phyloP scores from a whole-genome alignment of 352 stramenopile species.

The Pythium inflatum region DNA sequence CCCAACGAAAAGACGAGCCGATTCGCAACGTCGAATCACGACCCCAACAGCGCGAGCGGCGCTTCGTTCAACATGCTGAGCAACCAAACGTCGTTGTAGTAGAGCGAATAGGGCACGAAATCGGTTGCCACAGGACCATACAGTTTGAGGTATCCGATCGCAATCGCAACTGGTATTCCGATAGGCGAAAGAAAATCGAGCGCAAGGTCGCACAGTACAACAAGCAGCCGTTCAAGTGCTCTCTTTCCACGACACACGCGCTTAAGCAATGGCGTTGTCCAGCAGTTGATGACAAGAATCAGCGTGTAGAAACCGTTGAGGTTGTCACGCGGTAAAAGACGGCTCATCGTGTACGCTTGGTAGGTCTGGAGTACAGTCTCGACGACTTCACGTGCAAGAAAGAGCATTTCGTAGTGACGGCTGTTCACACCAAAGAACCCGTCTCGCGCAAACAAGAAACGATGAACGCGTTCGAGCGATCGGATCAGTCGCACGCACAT shows the following conservation, averaged over 20 bases:
- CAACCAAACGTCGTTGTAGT: slow-evolving; percentile 37
- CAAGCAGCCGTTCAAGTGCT: background rate
- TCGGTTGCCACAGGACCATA: slow-evolving; percentile 7
- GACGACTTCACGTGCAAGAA: slow-evolving; percentile 19
- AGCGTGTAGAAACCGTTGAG: slow-evolving; percentile 21
- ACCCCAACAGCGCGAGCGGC: slow-evolving; percentile 40
- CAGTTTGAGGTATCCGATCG: slow-evolving; percentile 4
- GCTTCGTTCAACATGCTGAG: slow-evolving; percentile 35
- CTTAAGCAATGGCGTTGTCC: slow-evolving; percentile 8
- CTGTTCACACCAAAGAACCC: slow-evolving; percentile 22
- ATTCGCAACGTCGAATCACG: slow-evolving; percentile 39
- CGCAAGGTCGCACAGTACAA: slow-evolving; percentile 14
- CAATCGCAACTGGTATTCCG: slow-evolving; percentile 21
- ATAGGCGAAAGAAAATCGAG: slow-evolving; percentile 29
- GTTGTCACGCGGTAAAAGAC: background rate
- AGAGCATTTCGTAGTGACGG: slow-evolving; percentile 22
- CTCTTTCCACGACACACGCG: slow-evolving; percentile 3
- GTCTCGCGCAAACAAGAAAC: no score
- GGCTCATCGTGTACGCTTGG: slow-evolving; percentile 24
- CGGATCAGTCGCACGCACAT: no score
- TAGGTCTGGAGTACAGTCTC: slow-evolving; percentile 21
- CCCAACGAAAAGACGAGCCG: slow-evolving; percentile 51
- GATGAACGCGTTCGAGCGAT: background rate
- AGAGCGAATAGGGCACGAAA: slow-evolving; percentile 21
- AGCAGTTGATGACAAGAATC: slow-evolving; percentile 28